Conservation (phyloP, 139 green algal species). For the Gonium pectorale region DNA sequence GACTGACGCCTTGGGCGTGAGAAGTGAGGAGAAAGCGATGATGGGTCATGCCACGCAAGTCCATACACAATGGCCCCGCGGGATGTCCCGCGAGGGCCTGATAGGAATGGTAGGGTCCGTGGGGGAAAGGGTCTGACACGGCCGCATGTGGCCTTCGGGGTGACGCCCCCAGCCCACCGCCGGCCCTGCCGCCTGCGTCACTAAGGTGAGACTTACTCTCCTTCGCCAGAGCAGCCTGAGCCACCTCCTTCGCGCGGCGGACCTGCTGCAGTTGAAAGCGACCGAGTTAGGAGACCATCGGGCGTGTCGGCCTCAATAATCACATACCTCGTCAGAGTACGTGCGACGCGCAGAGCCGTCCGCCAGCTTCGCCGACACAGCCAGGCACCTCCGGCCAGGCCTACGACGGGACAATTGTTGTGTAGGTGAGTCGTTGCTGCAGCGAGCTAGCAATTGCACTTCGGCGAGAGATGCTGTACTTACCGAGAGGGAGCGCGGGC, state of each 20-base stretch:
- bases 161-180: no score
- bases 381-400: constrained; percentile 4
- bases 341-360: constrained; percentile 24
- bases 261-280: neutral
- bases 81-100: neutral
- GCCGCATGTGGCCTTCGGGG: no score
- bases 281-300: neutral
- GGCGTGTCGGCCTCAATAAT: neutral
- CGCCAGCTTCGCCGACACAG: constrained; percentile 16
- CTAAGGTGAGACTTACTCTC: constrained; percentile 25
- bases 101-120: no score
- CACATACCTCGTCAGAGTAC: constrained; percentile 23
- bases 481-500: neutral
- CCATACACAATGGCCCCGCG: no score
- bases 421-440: no score
- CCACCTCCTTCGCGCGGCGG: constrained; percentile 36
- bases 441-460: neutral
- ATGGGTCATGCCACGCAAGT: no score
- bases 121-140: no score
- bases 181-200: no score
- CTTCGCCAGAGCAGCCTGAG: constrained; percentile 25
- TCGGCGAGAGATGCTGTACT: neutral
- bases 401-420: neutral
- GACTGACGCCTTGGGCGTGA: no score
- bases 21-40: no score